Base-by-base conservation (phyloP, 2,329 filamentous ascomycete species). In the Amauroascus niger region DNA sequence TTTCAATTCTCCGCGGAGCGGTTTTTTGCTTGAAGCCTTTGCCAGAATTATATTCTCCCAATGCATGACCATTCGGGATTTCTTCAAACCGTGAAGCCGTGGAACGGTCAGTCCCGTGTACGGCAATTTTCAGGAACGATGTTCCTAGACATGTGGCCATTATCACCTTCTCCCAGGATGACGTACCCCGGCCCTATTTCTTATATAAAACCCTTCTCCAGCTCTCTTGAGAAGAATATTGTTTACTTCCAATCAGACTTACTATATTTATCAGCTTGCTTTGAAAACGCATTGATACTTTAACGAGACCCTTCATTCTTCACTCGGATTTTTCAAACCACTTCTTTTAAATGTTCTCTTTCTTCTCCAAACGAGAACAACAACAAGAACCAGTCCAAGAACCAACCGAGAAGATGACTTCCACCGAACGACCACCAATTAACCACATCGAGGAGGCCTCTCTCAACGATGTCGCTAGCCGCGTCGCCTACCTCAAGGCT, bases 401-500 rank as follows among this genome's bases (percentile, higher is more conserved):
- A 33, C 16, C 26, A 51, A 13, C 20, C 32, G 47, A 8, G n/a
- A n/a, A n/a, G 11, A 57, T 55, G 52, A 47, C 53, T 40, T 41
- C 45, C 41, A 20, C 33, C 24, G 48, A 57, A 26, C 43, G 44
- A 6, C 51, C 51, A 44, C 18, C 44, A 7, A 45, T 57, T 37
- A 48, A 55, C 26, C 58, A 59, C 41, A 30, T 59, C 46, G 52
- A 58, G 20, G 56, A 58, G 50, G 37, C 40, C 22, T 47, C 56
- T 39, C 35, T 59, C 26, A 50, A 54, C n/a, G 48, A 52, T 26
- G 47, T 59, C 26, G 14, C 52, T 33, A 43, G 48, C 33, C 59
- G 63, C 43, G 58, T 65, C 50, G 40, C 50, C 39, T 65, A 65
- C 52, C 52, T 61, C 22, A 61, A 62, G 28, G 51, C 58, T 30